A percentile compares a stretch with the other conserved stretches of the same genome.
Evolutionary conservation across 331 rosid genomes (phyloP).

Genomic region (Quercus phellos): DNA sequence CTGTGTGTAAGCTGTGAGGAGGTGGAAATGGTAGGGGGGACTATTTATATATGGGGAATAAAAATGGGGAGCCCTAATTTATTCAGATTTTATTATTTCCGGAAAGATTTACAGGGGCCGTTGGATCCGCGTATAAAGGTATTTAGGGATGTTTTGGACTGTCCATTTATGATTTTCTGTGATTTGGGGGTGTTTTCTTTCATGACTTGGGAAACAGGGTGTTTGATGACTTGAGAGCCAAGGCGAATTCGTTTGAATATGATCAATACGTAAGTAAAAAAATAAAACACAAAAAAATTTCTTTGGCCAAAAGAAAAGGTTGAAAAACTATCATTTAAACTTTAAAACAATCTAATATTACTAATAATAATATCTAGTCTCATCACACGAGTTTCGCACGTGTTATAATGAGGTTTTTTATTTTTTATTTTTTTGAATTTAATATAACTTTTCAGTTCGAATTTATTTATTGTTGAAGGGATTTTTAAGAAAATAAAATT

Average conservation of each 20-base stretch:
- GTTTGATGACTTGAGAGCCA: not conserved
- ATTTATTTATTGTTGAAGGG: too few species aligned
- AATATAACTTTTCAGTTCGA: too few species aligned
- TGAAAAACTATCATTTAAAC: too few species aligned
- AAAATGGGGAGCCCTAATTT: constrained; percentile 28
- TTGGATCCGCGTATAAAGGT: constrained; percentile 22
- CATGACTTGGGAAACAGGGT: not conserved
- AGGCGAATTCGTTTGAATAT: not conserved
- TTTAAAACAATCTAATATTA: too few species aligned
- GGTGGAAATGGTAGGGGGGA: not conserved
- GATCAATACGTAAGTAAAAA: too few species aligned
- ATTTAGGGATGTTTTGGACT: constrained; percentile 3
- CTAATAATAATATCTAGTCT: too few species aligned
- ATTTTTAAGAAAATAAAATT: too few species aligned
- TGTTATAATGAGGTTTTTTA: fast-evolving
- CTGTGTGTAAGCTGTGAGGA: not conserved
- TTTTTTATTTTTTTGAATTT: too few species aligned
- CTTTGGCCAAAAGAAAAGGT: too few species aligned
- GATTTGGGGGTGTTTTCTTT: not conserved
- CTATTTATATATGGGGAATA: not conserved
- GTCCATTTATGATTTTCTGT: not conserved
- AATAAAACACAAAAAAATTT: too few species aligned
- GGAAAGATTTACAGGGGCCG: constrained; percentile 18
- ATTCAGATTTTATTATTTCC: not conserved
- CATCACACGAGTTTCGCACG: fast-evolving